phyloP scores from a whole-genome alignment of 192 early-diverging fungal genomes.

The Coemansia sp. region DNA sequence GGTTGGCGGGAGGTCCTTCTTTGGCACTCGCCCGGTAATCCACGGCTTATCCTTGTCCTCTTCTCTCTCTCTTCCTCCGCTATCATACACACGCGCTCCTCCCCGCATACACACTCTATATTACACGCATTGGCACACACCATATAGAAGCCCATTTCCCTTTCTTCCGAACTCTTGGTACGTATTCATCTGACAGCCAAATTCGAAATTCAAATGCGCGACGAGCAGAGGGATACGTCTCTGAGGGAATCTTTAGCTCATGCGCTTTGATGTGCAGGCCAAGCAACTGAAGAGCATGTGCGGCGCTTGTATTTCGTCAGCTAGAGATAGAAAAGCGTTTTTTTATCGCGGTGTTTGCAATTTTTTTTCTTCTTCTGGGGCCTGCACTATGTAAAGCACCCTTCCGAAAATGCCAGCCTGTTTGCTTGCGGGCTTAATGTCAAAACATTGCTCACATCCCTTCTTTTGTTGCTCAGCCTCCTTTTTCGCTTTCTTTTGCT shows the following conservation, averaged over 20 bases:
- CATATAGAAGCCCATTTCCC: neutral
- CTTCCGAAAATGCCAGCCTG: neutral
- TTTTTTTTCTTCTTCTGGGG: neutral
- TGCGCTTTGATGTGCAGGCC: neutral
- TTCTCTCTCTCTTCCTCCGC: neutral
- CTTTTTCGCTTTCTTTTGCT: neutral
- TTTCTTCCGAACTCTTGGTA: conserved; percentile 1
- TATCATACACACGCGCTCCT: neutral
- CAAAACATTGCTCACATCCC: conserved; percentile 2
- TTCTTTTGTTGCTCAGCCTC: conserved; percentile 1
- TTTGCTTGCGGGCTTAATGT: conserved; percentile 1
- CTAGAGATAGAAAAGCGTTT: neutral
- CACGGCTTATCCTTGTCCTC: neutral
- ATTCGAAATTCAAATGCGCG: neutral
- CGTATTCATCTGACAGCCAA: neutral
- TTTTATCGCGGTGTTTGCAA: neutral
- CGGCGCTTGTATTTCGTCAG: neutral
- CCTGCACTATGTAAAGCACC: neutral
- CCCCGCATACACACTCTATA: conserved; percentile 1
- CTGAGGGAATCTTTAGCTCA: neutral
- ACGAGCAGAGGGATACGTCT: neutral
- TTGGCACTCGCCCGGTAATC: neutral
- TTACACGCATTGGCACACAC: neutral
- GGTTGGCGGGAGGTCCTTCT: neutral
- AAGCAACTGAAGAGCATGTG: neutral